Evolutionary conservation across 352 stramenopile species (phyloP).

Genomic region (Peronospora farinosa): DNA sequence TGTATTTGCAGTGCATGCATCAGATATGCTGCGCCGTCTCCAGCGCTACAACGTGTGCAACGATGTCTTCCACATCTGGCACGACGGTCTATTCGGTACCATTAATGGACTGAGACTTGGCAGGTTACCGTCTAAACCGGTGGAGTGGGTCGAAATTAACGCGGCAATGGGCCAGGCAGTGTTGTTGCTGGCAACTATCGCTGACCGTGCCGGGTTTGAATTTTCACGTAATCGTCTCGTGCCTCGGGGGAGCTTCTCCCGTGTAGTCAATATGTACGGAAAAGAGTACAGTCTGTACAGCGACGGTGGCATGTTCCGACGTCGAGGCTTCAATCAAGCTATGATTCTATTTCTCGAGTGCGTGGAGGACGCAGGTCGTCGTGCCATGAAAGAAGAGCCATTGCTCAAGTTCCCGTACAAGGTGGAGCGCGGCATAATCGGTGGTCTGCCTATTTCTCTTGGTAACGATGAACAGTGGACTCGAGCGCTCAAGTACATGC

Average conservation of each 20-base stretch:
- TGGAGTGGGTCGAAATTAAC: conserved; percentile 90
- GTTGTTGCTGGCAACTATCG: conserved; percentile 78
- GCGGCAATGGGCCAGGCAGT: conserved; percentile 80
- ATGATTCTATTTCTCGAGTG: conserved; percentile 89
- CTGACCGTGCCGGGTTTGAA: conserved; percentile 69
- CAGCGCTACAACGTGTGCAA: conserved; percentile 87
- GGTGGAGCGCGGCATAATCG: conserved; percentile 87
- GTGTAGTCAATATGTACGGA: conserved; percentile 80
- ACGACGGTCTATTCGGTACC: conserved; percentile 83
- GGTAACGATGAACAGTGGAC: conserved; percentile 90
- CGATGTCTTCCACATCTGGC: conserved; percentile 90
- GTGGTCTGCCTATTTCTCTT: conserved; percentile 80
- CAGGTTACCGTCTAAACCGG: conserved; percentile 65
- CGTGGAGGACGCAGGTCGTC: conserved; percentile 75
- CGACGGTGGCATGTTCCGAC: conserved; percentile 82
- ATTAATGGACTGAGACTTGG: conserved; percentile 87
- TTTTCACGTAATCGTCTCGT: conserved; percentile 81
- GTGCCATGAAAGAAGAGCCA: conserved; percentile 85
- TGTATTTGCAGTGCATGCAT: conserved; percentile 75
- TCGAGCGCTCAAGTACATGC: conserved; percentile 87
- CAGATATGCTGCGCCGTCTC: conserved; percentile 68
- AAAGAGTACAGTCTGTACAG: conserved; percentile 78
- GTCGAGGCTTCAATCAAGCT: conserved; percentile 88
- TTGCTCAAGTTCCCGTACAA: conserved; percentile 88
- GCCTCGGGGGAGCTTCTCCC: conserved; percentile 78